These are phyloP conservation scores for Xylaria hypoxylon DNA, from an alignment of 2,329 filamentous ascomycete species.

Conservation along the genomic window DNA sequence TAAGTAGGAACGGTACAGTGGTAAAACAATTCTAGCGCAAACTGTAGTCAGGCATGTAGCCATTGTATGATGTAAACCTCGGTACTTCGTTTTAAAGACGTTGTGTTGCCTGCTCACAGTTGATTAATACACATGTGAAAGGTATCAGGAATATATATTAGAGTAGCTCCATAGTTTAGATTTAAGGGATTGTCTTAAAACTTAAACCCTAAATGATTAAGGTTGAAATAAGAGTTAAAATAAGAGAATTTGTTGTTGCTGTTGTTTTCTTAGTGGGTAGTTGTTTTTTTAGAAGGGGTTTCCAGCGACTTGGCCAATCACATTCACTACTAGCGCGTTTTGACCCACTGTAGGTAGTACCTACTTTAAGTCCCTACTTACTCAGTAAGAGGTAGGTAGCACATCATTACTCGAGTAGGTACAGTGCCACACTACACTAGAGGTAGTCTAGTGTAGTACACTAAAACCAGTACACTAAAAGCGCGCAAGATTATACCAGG, in stretches of 20 bases:
- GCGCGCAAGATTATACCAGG: no score
- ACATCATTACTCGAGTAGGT: no score
- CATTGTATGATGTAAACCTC: neutral
- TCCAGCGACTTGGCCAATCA: neutral
- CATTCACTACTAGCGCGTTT: neutral
- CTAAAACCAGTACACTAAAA: no score
- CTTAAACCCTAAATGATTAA: neutral
- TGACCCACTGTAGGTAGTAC: no score
- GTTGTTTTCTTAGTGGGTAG: no score
- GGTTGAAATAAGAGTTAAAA: neutral
- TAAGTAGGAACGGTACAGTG: slow-evolving; percentile 5
- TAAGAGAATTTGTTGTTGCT: neutral
- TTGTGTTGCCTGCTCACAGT: neutral
- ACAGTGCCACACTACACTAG: no score
- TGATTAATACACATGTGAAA: slow-evolving; percentile 5
- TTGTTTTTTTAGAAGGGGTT: neutral
- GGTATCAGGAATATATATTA: slow-evolving; percentile 1
- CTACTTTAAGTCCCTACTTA: no score
- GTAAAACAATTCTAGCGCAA: neutral
- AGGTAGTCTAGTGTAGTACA: no score
- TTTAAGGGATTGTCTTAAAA: slow-evolving; percentile 5
- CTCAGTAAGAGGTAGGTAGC: no score
- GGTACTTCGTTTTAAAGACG: slow-evolving; percentile 13
- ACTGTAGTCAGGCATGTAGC: neutral
- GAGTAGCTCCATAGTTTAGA: neutral